Percentiles rank a stretch among this genome's conserved stretches.
phyloP scores from a whole-genome alignment of 2,329 filamentous ascomycete genomes.

The Emergomyces orientalis region DNA sequence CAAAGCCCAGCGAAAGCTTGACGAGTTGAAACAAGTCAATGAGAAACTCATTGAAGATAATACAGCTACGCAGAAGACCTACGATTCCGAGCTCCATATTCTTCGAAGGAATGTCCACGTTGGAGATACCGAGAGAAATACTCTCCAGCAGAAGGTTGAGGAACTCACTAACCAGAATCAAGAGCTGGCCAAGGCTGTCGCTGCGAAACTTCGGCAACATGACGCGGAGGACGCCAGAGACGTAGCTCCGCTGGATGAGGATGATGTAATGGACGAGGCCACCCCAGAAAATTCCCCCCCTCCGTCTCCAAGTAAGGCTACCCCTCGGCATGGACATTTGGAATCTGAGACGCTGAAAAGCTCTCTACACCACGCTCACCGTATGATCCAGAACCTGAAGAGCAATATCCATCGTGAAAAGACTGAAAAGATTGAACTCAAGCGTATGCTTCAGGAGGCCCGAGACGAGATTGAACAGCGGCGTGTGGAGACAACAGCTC shows the following conservation, averaged over 20 bases:
- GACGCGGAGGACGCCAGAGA: slow-evolving; percentile 55
- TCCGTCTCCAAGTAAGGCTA: slow-evolving; percentile 80
- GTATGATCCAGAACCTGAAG: slow-evolving; percentile 92
- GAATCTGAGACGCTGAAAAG: slow-evolving; percentile 94
- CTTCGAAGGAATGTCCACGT: slow-evolving; percentile 70
- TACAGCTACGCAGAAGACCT: slow-evolving; percentile 63
- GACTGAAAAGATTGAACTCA: slow-evolving; percentile 94
- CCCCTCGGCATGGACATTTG: slow-evolving; percentile 81
- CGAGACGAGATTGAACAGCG: slow-evolving; percentile 78
- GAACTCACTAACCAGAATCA: slow-evolving; percentile 83
- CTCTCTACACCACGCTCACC: slow-evolving; percentile 85
- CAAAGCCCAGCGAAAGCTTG: slow-evolving; percentile 70
- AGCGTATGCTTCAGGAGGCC: slow-evolving; percentile 88
- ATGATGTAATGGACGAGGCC: slow-evolving; percentile 56
- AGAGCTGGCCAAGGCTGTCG: slow-evolving; percentile 76
- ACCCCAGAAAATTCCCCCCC: slow-evolving; percentile 88
- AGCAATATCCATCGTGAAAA: slow-evolving; percentile 95
- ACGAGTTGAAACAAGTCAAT: slow-evolving; percentile 75
- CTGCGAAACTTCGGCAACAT: slow-evolving; percentile 58
- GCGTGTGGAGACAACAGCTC: slow-evolving; percentile 41
- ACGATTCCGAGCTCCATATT: slow-evolving; percentile 78
- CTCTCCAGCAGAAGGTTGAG: slow-evolving; percentile 74
- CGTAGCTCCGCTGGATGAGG: slow-evolving; percentile 53
- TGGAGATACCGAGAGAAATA: slow-evolving; percentile 67
- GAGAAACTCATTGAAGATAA: slow-evolving; percentile 76